These are phyloP conservation scores for Pseudogymnoascus sp. DNA, from an alignment of 2,329 filamentous ascomycete genomes.

Conservation along the genomic window DNA sequence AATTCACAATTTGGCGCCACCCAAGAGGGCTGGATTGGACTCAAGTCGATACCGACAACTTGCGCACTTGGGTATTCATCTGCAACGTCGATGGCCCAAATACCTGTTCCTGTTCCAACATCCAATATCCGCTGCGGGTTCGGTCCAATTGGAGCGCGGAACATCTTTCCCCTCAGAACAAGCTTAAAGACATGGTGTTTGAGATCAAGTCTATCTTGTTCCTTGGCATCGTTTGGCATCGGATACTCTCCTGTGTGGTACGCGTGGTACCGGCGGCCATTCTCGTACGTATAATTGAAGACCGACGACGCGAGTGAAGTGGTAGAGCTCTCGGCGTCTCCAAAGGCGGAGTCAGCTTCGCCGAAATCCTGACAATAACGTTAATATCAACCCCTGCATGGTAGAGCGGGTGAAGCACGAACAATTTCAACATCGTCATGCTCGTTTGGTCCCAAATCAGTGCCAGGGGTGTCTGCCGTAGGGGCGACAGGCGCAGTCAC, in stretches of 20 bases:
- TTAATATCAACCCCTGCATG: neutral
- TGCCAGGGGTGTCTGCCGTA: neutral
- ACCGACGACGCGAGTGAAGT: constrained; percentile 16
- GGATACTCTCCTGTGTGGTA: constrained; percentile 31
- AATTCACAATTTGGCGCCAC: constrained; percentile 25
- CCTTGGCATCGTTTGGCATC: constrained; percentile 21
- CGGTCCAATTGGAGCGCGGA: constrained; percentile 20
- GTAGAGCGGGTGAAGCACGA: neutral
- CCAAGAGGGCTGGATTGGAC: constrained; percentile 20
- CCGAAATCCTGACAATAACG: neutral
- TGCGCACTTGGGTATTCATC: constrained; percentile 18
- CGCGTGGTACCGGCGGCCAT: constrained; percentile 20
- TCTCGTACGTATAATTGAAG: constrained; percentile 18
- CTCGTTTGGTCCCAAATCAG: neutral
- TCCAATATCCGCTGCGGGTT: constrained; percentile 17
- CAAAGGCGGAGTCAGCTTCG: constrained; percentile 8
- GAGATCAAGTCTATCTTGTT: constrained; percentile 24
- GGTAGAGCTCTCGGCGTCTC: constrained; percentile 1
- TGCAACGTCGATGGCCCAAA: constrained; percentile 31
- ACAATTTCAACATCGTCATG: constrained; percentile 8
- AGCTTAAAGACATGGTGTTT: constrained; percentile 22
- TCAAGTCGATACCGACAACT: constrained; percentile 22
- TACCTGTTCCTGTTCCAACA: constrained; percentile 33
- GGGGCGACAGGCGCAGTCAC: neutral
- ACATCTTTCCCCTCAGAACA: constrained; percentile 20